Evolutionary conservation across 2,329 filamentous ascomycete species (phyloP), one percentile per base, ranked within the genome.

Genomic region (Sarocladiaceae sp.): DNA sequence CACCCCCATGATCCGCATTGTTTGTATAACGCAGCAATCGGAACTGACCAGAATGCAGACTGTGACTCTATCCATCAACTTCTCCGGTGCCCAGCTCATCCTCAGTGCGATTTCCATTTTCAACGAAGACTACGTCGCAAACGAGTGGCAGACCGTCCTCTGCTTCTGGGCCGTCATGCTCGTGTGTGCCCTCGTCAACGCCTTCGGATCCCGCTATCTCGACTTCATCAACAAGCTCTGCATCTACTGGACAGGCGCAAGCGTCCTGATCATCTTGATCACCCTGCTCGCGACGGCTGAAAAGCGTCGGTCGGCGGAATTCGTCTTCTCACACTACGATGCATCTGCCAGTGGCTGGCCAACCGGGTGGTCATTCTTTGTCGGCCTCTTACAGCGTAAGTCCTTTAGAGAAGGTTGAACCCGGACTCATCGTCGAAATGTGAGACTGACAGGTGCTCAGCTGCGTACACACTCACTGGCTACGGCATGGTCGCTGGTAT

Each of bases 131-230:
- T 88, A 81, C 55, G 67, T 70, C 32, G 55, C 77, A 3, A 65
- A 82, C 51, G 55, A 74, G 18, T 88, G 83, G 81, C 83, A 88
- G 59, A 82, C 85, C 45, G 87, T 88, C 56, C 65, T 88, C 35
- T 83, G 87, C 51, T 88, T 88, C 61, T 76, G 84, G 53, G 82
- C 68, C 15, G 81, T 82, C 54, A 83, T 79, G 48, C 48, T 82
- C 24, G 63, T 76, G 15, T 82, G 80, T 33, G 81, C 85, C 49
- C 48, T 78, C 44, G 68, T 88, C 60, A 88, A 88, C 51, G 78
- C 80, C 6, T 83, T 87, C 51, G 71, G 74, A 21, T 63, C 64
- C n/a, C 51, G 57, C 2, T 59, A 81, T 7, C 67, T 89, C 24
- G 83, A 84, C 2, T 68, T 76, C 27, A 71, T 88, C 55, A 88